A percentile compares a stretch with the other conserved stretches of the same genome.
phyloP scores from a whole-genome alignment of 345 rosid genomes.

The Boechera divaricarpa region DNA sequence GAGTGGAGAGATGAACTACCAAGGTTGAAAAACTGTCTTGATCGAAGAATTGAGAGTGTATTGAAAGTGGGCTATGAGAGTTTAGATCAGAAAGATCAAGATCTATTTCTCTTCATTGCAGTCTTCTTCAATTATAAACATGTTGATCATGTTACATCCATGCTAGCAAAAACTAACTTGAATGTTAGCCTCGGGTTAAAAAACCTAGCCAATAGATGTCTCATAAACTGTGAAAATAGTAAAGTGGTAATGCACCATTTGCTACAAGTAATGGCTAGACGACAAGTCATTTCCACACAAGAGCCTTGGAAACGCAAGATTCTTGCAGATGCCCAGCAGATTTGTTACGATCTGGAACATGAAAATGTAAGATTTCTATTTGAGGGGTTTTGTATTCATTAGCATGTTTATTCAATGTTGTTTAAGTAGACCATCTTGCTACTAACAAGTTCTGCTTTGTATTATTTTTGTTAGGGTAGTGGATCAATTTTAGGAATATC shows the following conservation, averaged over 20 bases:
- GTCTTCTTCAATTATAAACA: background rate
- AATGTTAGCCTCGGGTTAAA: background rate
- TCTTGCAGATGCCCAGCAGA: constrained; percentile 24
- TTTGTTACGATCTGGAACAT: constrained; percentile 8
- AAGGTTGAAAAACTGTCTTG: background rate
- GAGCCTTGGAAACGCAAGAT: constrained; percentile 17
- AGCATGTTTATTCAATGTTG: background rate
- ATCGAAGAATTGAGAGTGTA: constrained; percentile 10
- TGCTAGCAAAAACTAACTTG: background rate
- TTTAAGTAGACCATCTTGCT: background rate
- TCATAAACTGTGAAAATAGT: background rate
- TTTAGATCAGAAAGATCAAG: constrained; percentile 19
- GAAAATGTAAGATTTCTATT: background rate
- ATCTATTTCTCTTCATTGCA: constrained; percentile 44
- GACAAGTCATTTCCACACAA: constrained; percentile 17
- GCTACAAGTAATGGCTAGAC: constrained; percentile 33
- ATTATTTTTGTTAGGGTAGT: background rate
- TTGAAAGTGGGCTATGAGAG: constrained; percentile 37
- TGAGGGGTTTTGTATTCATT: no score
- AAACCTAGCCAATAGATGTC: constrained; percentile 9
- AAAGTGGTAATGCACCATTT: constrained; percentile 33
- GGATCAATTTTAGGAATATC: background rate
- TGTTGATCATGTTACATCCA: background rate
- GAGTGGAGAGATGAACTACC: no score
- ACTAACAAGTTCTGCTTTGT: background rate